phyloP scores from a whole-genome alignment of 139 green algal species.

The Volvox reticuliferus region DNA sequence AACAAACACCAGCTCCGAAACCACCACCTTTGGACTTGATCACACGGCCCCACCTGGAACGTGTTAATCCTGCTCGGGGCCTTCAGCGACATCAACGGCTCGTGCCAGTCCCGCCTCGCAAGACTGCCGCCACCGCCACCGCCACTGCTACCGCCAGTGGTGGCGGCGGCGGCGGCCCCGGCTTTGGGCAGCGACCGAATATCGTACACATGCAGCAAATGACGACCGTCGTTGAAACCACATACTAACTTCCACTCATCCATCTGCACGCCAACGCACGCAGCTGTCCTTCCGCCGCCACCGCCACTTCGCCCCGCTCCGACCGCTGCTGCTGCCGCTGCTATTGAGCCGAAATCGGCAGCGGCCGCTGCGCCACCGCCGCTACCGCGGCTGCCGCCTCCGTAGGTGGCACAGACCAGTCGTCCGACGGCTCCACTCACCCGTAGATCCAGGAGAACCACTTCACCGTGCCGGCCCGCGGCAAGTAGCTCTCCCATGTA shows the following conservation, averaged over 20 bases:
- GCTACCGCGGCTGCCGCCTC: not conserved
- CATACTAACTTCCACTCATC: conserved; percentile 69
- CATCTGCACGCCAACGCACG: conserved; percentile 62
- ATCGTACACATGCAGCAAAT: conserved; percentile 58
- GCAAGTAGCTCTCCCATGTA: conserved; percentile 54
- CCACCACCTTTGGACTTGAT: not conserved
- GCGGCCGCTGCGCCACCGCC: not conserved
- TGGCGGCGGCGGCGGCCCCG: not conserved
- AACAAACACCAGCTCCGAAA: not conserved
- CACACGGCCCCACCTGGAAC: conserved; percentile 49
- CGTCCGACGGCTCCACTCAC: not conserved
- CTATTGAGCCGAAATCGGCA: conserved; percentile 17
- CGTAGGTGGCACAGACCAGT: not conserved
- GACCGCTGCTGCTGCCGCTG: conserved; percentile 18
- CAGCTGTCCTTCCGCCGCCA: conserved; percentile 2
- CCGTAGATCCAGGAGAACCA: conserved; percentile 57
- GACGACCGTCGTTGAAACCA: conserved; percentile 41
- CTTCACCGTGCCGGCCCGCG: conserved; percentile 48
- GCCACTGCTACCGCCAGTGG: no score
- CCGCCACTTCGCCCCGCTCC: not conserved
- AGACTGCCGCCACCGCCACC: not conserved
- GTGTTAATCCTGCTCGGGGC: conserved; percentile 50
- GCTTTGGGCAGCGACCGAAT: conserved; percentile 37
- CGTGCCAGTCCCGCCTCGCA: conserved; percentile 1
- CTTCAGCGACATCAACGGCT: conserved; percentile 51